Conservation (phyloP, 805 yeast species). For the Komagataella pseudopastoris region DNA sequence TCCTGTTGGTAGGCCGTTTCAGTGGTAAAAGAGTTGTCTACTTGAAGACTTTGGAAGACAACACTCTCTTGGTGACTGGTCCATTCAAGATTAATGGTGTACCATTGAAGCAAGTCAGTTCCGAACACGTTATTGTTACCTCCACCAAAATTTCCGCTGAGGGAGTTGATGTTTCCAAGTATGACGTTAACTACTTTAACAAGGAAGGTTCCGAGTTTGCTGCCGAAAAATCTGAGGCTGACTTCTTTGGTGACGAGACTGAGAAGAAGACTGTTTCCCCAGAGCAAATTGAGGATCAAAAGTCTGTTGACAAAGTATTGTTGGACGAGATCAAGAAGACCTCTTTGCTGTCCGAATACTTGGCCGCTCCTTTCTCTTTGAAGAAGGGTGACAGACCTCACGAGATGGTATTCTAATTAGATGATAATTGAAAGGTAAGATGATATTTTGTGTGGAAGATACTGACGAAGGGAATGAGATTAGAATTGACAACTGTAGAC, state of each 20-base stretch:
- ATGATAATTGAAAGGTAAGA: neutral
- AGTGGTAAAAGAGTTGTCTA: slow-evolving; percentile 99
- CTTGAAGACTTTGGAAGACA: slow-evolving; percentile 94
- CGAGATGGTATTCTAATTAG: slow-evolving; percentile 81
- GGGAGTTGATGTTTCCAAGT: slow-evolving; percentile 77
- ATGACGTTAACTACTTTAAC: slow-evolving; percentile 90
- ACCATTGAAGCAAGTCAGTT: slow-evolving; percentile 97
- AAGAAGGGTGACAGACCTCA: slow-evolving; percentile 98
- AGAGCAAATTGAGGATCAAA: slow-evolving; percentile 95
- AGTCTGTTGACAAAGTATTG: slow-evolving; percentile 84
- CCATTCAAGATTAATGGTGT: slow-evolving; percentile 99
- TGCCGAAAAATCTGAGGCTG: slow-evolving; percentile 80
- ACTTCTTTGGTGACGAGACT: slow-evolving; percentile 66
- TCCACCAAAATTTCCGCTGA: slow-evolving; percentile 80
- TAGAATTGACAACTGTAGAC: neutral
- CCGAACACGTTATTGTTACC: slow-evolving; percentile 98
- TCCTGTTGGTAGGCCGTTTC: slow-evolving; percentile 97
- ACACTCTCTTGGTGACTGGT: slow-evolving; percentile 93
- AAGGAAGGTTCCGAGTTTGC: slow-evolving; percentile 72
- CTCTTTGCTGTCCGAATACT: slow-evolving; percentile 93
- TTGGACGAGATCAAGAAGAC: slow-evolving; percentile 93
- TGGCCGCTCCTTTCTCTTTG: slow-evolving; percentile 89
- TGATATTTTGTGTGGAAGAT: neutral
- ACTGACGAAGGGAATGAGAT: neutral
- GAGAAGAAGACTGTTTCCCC: slow-evolving; percentile 83